Percentiles rank a stretch among this genome's conserved stretches.
Evolutionary conservation across 371 early-diverging fungal genomes (phyloP).

Genomic region (Mortierella sp.): DNA sequence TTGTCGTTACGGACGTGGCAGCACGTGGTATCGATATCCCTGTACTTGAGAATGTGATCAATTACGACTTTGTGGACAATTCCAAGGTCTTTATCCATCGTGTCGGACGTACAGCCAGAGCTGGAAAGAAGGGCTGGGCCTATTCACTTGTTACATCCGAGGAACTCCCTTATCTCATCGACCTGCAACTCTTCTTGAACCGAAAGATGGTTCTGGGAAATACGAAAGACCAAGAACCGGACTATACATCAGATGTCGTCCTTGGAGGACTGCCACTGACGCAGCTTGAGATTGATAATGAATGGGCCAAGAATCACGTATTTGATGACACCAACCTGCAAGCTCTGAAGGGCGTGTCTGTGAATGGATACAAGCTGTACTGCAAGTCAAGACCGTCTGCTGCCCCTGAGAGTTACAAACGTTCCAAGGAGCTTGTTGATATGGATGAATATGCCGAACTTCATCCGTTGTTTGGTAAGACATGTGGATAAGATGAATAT

Average conservation of each 20-base stretch:
- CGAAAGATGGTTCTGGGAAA: constrained; percentile 75
- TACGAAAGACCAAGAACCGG: constrained; percentile 50
- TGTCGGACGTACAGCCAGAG: constrained; percentile 98
- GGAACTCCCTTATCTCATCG: constrained; percentile 92
- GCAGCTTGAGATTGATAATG: constrained; percentile 73
- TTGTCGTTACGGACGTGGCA: constrained; percentile 99
- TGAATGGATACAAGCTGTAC: constrained; percentile 91
- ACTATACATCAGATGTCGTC: constrained; percentile 88
- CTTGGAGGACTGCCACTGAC: constrained; percentile 82
- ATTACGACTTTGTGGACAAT: constrained; percentile 95
- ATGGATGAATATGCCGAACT: constrained; percentile 69
- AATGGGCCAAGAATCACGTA: constrained; percentile 74
- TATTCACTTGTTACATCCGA: constrained; percentile 90
- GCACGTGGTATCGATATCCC: constrained; percentile 99
- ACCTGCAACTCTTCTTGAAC: constrained; percentile 92
- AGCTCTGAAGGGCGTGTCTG: constrained; percentile 71
- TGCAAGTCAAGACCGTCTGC: constrained; percentile 84
- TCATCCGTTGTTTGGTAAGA: constrained; percentile 79
- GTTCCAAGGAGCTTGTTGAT: constrained; percentile 84
- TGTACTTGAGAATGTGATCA: constrained; percentile 95
- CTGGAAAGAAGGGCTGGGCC: constrained; percentile 94
- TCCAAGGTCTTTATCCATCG: constrained; percentile 98
- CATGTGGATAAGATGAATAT: background rate
- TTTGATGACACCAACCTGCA: constrained; percentile 70
- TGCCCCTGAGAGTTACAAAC: constrained; percentile 83